Conservation (phyloP, 495 filamentous ascomycete species). For the Xylaria scruposa region DNA sequence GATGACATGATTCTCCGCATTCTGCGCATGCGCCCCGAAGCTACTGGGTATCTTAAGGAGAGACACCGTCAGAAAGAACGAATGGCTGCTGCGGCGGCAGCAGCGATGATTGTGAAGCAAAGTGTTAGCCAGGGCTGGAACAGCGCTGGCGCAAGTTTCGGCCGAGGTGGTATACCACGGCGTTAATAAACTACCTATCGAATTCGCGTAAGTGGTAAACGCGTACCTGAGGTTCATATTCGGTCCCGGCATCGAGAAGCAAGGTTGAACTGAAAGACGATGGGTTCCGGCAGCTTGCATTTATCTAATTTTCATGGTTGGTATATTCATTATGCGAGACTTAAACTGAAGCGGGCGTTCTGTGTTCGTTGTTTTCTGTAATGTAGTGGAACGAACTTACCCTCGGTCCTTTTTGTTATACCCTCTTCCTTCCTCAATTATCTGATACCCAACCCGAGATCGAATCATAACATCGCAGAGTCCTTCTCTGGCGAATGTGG, state of each 20-base stretch:
- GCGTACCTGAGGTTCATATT: conserved; percentile 34
- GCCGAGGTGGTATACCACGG: conserved; percentile 57
- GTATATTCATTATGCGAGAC: background rate
- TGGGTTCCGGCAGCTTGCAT: background rate
- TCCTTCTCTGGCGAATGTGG: background rate
- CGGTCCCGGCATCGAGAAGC: conserved; percentile 19
- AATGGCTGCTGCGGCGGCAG: conserved; percentile 85
- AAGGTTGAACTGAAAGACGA: background rate
- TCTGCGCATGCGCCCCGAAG: conserved; percentile 93
- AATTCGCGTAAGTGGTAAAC: conserved; percentile 28
- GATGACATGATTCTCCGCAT: conserved; percentile 99
- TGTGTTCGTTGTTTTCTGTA: background rate
- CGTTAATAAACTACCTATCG: conserved; percentile 34
- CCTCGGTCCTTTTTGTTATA: conserved; percentile 18
- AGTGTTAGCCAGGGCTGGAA: conserved; percentile 70
- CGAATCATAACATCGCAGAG: conserved; percentile 7
- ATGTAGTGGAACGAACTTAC: background rate
- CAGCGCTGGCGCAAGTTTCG: conserved; percentile 70
- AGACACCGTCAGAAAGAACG: conserved; percentile 92
- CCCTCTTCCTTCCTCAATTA: conserved; percentile 2
- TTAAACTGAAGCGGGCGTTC: conserved; percentile 1
- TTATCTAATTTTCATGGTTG: background rate
- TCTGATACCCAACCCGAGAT: conserved; percentile 22
- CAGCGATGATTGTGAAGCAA: conserved; percentile 92
- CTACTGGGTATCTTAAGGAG: conserved; percentile 87